Evolutionary conservation across 1,284 basidiomycete species (phyloP).

Genomic region (Stereum hirsutum): DNA sequence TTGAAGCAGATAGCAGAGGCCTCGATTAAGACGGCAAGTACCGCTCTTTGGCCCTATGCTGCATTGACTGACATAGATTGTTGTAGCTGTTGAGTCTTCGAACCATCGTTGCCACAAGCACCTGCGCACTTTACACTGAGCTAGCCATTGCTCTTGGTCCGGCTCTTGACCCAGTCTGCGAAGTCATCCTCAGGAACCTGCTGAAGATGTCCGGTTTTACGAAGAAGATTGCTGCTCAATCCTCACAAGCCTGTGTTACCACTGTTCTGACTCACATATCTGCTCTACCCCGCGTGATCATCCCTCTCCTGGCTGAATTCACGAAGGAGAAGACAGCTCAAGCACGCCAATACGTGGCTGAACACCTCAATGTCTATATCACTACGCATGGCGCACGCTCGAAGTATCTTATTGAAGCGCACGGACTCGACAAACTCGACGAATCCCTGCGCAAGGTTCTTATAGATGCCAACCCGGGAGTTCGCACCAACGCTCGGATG

Average conservation of each 20-base stretch:
- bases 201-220: slow-evolving; percentile 87
- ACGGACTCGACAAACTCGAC: slow-evolving; percentile 63
- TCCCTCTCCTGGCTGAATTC: slow-evolving; percentile 66
- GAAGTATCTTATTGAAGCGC: slow-evolving; percentile 54
- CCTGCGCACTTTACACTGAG: slow-evolving; percentile 75
- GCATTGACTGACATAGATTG: slow-evolving; percentile 5
- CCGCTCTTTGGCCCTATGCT: slow-evolving; percentile 3
- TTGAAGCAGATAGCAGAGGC: slow-evolving; percentile 79
- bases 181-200: slow-evolving; percentile 66
- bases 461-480: slow-evolving; percentile 72
- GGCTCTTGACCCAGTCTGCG: slow-evolving; percentile 70
- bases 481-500: slow-evolving; percentile 66
- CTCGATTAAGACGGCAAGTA: slow-evolving; percentile 77
- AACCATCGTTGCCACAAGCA: slow-evolving; percentile 83
- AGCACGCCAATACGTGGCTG: slow-evolving; percentile 59
- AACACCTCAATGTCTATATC: slow-evolving; percentile 68
- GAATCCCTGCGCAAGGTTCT: slow-evolving; percentile 67
- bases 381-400: slow-evolving; percentile 59
- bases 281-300: slow-evolving; percentile 58
- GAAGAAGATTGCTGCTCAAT: slow-evolving; percentile 90
- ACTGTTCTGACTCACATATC: slow-evolving; percentile 67
- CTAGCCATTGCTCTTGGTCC: slow-evolving; percentile 64
- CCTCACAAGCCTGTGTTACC: slow-evolving; percentile 71
- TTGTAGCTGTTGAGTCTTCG: slow-evolving; percentile 77
- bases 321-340: slow-evolving; percentile 84